Evolutionary conservation across 169 alveolate species (phyloP).

Genomic region (Cryptosporidium parvum): DNA sequence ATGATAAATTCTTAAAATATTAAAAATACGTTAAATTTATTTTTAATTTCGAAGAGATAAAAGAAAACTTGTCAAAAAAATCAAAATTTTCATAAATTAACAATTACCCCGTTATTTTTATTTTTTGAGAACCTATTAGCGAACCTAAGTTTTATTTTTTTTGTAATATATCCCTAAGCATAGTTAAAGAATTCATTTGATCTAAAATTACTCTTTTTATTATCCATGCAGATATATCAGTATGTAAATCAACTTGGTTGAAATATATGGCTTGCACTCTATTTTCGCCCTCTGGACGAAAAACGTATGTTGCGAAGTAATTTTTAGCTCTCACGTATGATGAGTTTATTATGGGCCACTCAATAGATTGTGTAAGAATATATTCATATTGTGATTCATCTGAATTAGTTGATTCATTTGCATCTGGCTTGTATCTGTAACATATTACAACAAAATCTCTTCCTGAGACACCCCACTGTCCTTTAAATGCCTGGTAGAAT

Average conservation of each 20-base stretch:
- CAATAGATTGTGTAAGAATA: slow-evolving; percentile 67
- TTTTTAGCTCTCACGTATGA: slow-evolving; percentile 72
- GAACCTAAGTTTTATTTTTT: slow-evolving; percentile 25
- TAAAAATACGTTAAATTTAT: background rate
- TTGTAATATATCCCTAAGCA: slow-evolving; percentile 68
- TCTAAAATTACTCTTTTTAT: slow-evolving; percentile 71
- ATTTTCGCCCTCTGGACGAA: slow-evolving; percentile 52
- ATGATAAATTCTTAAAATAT: too few relatives aligned
- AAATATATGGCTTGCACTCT: slow-evolving; percentile 48
- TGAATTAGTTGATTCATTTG: background rate
- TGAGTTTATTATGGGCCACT: slow-evolving; percentile 60
- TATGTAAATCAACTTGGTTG: slow-evolving; percentile 71
- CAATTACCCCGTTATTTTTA: background rate
- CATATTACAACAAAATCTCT: slow-evolving; percentile 74
- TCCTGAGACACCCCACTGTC: slow-evolving; percentile 77
- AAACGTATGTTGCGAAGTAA: slow-evolving; percentile 70
- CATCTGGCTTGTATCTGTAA: slow-evolving; percentile 49
- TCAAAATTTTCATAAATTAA: background rate
- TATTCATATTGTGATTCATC: slow-evolving; percentile 64
- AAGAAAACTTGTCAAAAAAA: background rate
- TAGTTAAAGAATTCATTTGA: slow-evolving; percentile 72
- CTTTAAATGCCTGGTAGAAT: slow-evolving; percentile 72
- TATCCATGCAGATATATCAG: slow-evolving; percentile 71
- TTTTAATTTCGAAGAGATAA: background rate
- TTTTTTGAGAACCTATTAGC: background rate